These are phyloP conservation scores for Paxillus ammoniavirescens DNA, from an alignment of 768 basidiomycete species.

Conservation along the genomic window DNA sequence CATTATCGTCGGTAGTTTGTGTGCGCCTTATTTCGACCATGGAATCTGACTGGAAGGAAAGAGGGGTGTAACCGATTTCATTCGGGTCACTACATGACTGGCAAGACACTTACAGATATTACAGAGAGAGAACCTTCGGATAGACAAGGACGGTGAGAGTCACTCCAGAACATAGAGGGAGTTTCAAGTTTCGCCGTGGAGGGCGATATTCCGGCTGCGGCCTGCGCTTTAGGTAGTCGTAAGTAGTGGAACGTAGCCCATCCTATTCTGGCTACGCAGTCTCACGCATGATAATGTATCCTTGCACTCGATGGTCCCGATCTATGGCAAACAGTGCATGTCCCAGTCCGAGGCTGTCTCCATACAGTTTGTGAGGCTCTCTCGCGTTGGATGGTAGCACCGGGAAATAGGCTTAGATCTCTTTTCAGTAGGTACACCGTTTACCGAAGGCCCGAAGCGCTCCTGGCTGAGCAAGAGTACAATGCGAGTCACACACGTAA, in stretches of 20 bases:
- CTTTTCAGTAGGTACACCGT: neutral
- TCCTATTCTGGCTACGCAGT: constrained; percentile 22
- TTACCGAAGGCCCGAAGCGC: too few relatives aligned
- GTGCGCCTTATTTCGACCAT: constrained; percentile 76
- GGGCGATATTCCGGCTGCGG: constrained; percentile 1
- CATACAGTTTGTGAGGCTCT: too few relatives aligned
- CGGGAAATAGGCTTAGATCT: too few relatives aligned
- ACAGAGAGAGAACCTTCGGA: constrained; percentile 48
- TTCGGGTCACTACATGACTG: constrained; percentile 4
- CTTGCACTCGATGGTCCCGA: too few relatives aligned
- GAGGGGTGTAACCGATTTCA: constrained; percentile 7
- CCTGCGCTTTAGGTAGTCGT: constrained; percentile 1
- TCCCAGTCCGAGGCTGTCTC: neutral
- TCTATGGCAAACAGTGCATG: neutral
- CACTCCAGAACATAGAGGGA: constrained; percentile 16
- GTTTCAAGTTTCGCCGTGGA: neutral
- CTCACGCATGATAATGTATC: neutral
- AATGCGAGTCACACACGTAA: neutral
- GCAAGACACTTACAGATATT: constrained; percentile 40
- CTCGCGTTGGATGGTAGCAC: too few relatives aligned
- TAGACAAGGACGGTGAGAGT: constrained; percentile 31
- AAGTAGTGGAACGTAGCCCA: constrained; percentile 9
- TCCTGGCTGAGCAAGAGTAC: neutral
- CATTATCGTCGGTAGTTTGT: constrained; percentile 15
- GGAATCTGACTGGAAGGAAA: constrained; percentile 41